Evolutionary conservation across 768 basidiomycete species (phyloP).

Genomic region (Lentinula detonsa): DNA sequence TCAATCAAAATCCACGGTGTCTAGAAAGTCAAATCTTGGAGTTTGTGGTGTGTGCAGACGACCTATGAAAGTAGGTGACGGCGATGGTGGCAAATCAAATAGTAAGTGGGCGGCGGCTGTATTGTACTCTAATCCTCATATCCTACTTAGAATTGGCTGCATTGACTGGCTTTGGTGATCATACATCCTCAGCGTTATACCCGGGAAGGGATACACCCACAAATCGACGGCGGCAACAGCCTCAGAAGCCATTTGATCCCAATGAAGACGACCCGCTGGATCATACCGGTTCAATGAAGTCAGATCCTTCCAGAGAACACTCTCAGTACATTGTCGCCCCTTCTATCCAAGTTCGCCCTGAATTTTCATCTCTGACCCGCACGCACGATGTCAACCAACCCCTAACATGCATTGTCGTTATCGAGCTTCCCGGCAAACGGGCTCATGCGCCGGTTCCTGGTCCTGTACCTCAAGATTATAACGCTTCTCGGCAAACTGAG

Average conservation of each 20-base stretch:
- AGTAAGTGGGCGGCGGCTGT: constrained; percentile 47
- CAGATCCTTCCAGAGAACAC: constrained; percentile 36
- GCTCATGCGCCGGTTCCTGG: constrained; percentile 44
- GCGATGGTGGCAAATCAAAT: constrained; percentile 80
- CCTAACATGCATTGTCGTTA: constrained; percentile 88
- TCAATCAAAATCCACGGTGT: constrained; percentile 44
- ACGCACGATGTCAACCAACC: constrained; percentile 69
- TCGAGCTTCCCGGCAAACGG: constrained; percentile 85
- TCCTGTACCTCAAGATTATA: constrained; percentile 45
- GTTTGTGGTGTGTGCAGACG: constrained; percentile 96
- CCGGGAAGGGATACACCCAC: constrained; percentile 66
- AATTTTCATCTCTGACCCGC: constrained; percentile 79
- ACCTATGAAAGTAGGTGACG: constrained; percentile 93
- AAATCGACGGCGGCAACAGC: constrained; percentile 27
- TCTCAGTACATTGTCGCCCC: constrained; percentile 81
- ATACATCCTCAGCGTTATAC: constrained; percentile 46
- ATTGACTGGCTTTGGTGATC: constrained; percentile 83
- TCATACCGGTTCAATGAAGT: constrained; percentile 41
- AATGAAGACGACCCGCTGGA: constrained; percentile 86
- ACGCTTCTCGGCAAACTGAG: no score
- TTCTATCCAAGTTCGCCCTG: constrained; percentile 88
- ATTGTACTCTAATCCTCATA: not conserved
- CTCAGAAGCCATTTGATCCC: constrained; percentile 51
- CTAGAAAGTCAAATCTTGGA: constrained; percentile 77
- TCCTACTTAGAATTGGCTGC: constrained; percentile 76